phyloP scores from a whole-genome alignment of 2,329 filamentous ascomycete species.

The Arthroderma sp. region DNA sequence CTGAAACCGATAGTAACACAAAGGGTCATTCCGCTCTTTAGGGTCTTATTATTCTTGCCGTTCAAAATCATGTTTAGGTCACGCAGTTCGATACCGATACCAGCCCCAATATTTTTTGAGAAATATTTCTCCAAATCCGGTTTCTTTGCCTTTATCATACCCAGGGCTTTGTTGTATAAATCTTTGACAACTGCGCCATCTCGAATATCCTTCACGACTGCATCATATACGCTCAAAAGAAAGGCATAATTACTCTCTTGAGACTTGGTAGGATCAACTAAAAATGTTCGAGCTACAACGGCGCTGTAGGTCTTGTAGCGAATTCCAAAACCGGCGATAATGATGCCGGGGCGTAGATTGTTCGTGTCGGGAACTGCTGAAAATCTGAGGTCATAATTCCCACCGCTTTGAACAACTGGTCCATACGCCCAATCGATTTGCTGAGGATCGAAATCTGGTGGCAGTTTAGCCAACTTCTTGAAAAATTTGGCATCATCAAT shows the following conservation, averaged over 20 bases:
- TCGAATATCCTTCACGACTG: constrained; percentile 79
- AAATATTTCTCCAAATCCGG: constrained; percentile 94
- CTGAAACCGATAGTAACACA: constrained; percentile 80
- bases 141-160: constrained; percentile 73
- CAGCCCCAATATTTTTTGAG: constrained; percentile 78
- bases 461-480: constrained; percentile 68
- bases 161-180: constrained; percentile 76
- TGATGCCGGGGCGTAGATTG: constrained; percentile 78
- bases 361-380: constrained; percentile 67
- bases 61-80: constrained; percentile 75
- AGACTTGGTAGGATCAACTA: constrained; percentile 92
- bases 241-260: constrained; percentile 93
- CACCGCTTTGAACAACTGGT: constrained; percentile 86
- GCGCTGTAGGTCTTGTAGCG: constrained; percentile 95
- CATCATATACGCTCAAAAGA: constrained; percentile 67
- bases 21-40: constrained; percentile 96
- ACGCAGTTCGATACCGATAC: constrained; percentile 82
- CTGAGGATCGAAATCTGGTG: constrained; percentile 69
- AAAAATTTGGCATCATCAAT: constrained; percentile 92
- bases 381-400: constrained; percentile 83
- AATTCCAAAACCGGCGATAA: constrained; percentile 80
- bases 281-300: constrained; percentile 79
- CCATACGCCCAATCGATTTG: constrained; percentile 92
- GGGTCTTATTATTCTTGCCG: constrained; percentile 64
- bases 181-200: constrained; percentile 81